phyloP scores from a whole-genome alignment of 139 green algal species.

The Coelastrella sp. region DNA sequence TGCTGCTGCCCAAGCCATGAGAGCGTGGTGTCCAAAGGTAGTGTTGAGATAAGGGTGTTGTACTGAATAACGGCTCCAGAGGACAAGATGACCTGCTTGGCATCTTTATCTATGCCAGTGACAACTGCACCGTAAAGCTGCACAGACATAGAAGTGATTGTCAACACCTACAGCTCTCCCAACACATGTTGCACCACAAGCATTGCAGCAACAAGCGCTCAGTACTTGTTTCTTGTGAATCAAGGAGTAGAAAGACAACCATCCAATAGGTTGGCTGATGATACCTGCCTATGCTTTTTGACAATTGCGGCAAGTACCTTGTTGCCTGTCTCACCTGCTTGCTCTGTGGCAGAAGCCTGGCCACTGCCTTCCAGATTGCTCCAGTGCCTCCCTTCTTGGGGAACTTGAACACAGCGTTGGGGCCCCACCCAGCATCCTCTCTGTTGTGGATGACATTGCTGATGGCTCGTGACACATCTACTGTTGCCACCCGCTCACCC shows the following conservation, averaged over 20 bases:
- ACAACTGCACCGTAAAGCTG: conserved; percentile 78
- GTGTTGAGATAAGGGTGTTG: conserved; percentile 80
- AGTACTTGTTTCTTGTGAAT: not conserved
- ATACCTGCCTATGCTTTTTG: not conserved
- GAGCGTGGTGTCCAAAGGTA: conserved; percentile 86
- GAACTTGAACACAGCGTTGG: conserved; percentile 94
- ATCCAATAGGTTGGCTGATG: not conserved
- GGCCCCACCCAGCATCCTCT: conserved; percentile 91
- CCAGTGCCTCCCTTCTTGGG: conserved; percentile 87
- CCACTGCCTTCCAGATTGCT: conserved; percentile 91
- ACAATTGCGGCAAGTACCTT: not conserved
- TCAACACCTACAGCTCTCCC: not conserved
- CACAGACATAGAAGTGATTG: not conserved
- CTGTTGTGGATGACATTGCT: conserved; percentile 87
- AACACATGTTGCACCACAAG: not conserved
- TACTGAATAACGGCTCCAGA: conserved; percentile 61
- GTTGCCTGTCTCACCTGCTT: conserved; percentile 67
- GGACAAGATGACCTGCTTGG: conserved; percentile 64
- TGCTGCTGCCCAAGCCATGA: conserved; percentile 74
- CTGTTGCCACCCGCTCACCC: conserved; percentile 92
- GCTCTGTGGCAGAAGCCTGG: conserved; percentile 79
- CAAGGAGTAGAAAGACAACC: not conserved
- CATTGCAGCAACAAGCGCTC: not conserved
- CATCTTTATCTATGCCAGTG: conserved; percentile 79
- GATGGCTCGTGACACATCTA: conserved; percentile 89